Conservation (phyloP, 2,329 filamentous ascomycete species). For the Colletotrichum salicis region DNA sequence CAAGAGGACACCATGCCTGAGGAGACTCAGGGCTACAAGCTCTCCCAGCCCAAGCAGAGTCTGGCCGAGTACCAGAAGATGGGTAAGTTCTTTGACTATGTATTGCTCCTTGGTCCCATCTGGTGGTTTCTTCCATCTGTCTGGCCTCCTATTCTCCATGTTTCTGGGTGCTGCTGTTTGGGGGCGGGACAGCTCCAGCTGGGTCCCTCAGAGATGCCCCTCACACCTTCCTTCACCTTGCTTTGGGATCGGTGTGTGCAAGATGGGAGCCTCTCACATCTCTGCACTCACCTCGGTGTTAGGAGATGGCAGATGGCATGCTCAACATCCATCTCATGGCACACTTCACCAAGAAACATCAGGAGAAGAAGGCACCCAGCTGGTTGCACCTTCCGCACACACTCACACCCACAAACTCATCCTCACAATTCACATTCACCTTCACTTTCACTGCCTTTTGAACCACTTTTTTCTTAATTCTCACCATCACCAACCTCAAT, state of each 20-base stretch:
- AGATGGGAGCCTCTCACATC: not conserved
- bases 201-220: conserved; percentile 16
- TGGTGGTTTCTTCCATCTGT: not conserved
- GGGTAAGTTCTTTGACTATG: conserved; percentile 69
- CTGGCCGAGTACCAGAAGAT: conserved; percentile 94
- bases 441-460: not conserved
- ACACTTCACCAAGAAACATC: not conserved
- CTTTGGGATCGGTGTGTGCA: conserved; percentile 1
- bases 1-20: conserved; percentile 84
- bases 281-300: conserved; percentile 14
- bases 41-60: conserved; percentile 96
- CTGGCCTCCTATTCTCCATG: not conserved
- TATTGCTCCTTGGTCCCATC: not conserved
- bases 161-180: not conserved
- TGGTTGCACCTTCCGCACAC: not conserved
- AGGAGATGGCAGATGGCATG: not conserved
- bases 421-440: not conserved
- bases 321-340: not conserved
- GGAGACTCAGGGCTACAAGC: conserved; percentile 95
- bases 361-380: conserved; percentile 1
- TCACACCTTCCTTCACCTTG: conserved; percentile 14
- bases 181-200: not conserved
- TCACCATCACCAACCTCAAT: not conserved
- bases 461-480: not conserved
- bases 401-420: not conserved